Evolutionary conservation across 805 yeast genomes (phyloP).

Genomic region (Debaryomyces castellii): DNA sequence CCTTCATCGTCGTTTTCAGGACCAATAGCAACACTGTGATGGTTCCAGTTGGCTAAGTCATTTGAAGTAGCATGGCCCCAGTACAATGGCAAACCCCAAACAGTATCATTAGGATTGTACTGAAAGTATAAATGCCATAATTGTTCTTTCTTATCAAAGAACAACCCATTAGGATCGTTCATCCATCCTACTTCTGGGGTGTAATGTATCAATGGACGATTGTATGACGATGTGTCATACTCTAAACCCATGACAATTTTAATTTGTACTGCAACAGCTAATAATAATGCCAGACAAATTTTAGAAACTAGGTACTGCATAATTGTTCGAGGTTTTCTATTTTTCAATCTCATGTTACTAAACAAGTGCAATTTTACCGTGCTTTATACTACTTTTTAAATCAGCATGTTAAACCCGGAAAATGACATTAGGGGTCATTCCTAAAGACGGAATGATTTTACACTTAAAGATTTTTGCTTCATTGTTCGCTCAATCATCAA

Average conservation of each 20-base stretch:
- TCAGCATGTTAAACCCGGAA: too few relatives aligned
- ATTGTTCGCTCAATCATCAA: too few relatives aligned
- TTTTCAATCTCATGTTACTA: too few relatives aligned
- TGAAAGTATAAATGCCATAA: constrained; percentile 40
- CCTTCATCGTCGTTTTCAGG: constrained; percentile 25
- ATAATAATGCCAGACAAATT: too few relatives aligned
- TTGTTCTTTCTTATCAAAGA: constrained; percentile 26
- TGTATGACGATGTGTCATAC: background rate
- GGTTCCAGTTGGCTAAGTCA: constrained; percentile 32
- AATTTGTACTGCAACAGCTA: background rate
- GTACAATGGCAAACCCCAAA: constrained; percentile 31
- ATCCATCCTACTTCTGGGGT: constrained; percentile 37
- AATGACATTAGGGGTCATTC: too few relatives aligned
- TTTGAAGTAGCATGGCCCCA: constrained; percentile 45
- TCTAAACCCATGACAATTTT: background rate
- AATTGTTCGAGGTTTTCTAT: too few relatives aligned
- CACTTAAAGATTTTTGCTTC: too few relatives aligned
- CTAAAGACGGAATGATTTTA: too few relatives aligned
- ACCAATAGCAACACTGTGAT: constrained; percentile 29
- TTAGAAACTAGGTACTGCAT: background rate
- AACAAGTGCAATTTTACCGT: too few relatives aligned
- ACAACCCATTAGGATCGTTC: constrained; percentile 47
- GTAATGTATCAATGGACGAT: constrained; percentile 22
- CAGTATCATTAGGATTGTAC: constrained; percentile 31
- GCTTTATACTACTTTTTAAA: too few relatives aligned